Evolutionary conservation across 2,329 filamentous ascomycete species (phyloP).

Genomic region (Pyrenochaeta sp.): DNA sequence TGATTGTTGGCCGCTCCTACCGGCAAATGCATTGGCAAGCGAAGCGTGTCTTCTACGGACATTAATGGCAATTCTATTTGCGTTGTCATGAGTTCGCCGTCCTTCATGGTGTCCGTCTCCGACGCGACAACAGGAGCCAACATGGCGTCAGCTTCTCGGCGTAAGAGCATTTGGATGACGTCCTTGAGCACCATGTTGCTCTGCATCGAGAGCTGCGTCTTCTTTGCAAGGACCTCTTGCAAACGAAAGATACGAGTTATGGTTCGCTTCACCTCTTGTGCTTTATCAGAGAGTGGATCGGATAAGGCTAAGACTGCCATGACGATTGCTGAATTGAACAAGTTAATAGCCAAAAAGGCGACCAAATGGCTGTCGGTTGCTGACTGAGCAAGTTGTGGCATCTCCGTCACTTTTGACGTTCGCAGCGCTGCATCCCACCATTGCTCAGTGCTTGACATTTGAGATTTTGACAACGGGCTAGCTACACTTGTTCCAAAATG

Average conservation of each 20-base stretch:
- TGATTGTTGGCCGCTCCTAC: neutral
- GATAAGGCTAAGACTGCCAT: slow-evolving; percentile 54
- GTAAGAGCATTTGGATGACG: slow-evolving; percentile 21
- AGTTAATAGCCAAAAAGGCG: slow-evolving; percentile 56
- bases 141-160: slow-evolving; percentile 22
- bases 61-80: slow-evolving; percentile 3
- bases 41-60: slow-evolving; percentile 21
- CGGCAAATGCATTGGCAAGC: slow-evolving; percentile 17
- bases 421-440: slow-evolving; percentile 52
- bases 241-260: slow-evolving; percentile 54
- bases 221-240: slow-evolving; percentile 43
- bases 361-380: slow-evolving; percentile 55
- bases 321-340: slow-evolving; percentile 57
- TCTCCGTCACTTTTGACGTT: slow-evolving; percentile 49
- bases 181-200: slow-evolving; percentile 24
- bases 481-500: slow-evolving; percentile 2
- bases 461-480: slow-evolving; percentile 14
- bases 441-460: slow-evolving; percentile 36
- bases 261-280: slow-evolving; percentile 54
- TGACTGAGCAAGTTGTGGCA: slow-evolving; percentile 46
- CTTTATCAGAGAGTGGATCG: slow-evolving; percentile 53
- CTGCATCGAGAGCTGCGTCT: slow-evolving; percentile 18
- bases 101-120: neutral
- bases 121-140: neutral
- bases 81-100: neutral